Evolutionary conservation across 192 early-diverging fungal species (phyloP), one percentile per base, ranked within the genome.

Genomic region (Linderina pennispora): DNA sequence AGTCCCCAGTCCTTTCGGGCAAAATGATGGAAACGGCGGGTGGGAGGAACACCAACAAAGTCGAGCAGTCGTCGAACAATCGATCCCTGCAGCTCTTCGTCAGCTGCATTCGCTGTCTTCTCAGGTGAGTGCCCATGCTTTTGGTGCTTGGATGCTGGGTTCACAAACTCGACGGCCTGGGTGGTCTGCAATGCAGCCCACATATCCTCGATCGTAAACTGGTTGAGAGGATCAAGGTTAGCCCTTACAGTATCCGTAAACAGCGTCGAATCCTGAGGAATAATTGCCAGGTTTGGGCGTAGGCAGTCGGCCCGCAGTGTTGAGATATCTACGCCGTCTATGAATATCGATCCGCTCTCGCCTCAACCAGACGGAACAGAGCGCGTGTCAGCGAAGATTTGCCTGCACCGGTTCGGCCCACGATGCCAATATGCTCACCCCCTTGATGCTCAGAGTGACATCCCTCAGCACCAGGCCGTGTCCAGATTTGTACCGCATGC

Each of bases 391-490:
- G 49, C 4, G 81, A 74, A 1, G 82, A 80, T 44, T 85, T 85
- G 2, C 83, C 83, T 4, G 80, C 79, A 14, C 83, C 79, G 2
- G 76, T 78, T 9, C 69, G 53, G 2, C 74, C 74, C 19, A 73
- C 64, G 14, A 76, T 64, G 5, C 83, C 86, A 22, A 85, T 55
- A 15, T 67, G 76, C 43, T 90, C 84, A 8, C 82, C 76, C 77
- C 48, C 6, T 52, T 17, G 1, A 81, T 75, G 8, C 60, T 46
- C 16, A 83, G 44, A 7, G 62, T 67, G 5, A 82, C 33, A 8
- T 70, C 43, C 0, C 50, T 39, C 3, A 84, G 47, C 3, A 64
- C 72, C 10, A 10, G 33, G 9, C 28, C 47, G 23, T 56, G 36
- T 23, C 48, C 53, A 1, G 34, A 20, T 15, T 23, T 39, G 10